phyloP scores from a whole-genome alignment of 2,329 filamentous ascomycete genomes.

The Fusarium hainanense region DNA sequence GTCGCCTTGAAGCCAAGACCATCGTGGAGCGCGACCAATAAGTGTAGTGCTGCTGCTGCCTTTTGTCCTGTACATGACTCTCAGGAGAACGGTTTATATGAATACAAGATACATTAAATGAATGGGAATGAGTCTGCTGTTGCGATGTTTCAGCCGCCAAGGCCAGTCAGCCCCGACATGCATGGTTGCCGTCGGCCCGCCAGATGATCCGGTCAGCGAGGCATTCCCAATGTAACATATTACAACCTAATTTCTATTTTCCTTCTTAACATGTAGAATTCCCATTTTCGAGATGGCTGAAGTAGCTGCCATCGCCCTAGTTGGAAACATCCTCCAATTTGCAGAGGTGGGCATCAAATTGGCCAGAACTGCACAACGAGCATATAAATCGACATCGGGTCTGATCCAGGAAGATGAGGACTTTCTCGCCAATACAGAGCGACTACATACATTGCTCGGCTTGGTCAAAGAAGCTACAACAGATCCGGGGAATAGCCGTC shows the following conservation, averaged over 20 bases:
- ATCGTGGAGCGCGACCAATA: neutral
- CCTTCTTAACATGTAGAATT: too few relatives aligned
- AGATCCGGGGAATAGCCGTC: neutral
- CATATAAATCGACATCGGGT: neutral
- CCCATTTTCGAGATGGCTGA: rapidly evolving
- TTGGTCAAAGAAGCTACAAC: neutral
- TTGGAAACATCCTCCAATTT: neutral
- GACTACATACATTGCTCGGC: neutral
- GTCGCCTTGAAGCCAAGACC: neutral
- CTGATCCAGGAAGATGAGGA: neutral
- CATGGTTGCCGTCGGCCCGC: neutral
- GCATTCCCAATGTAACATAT: neutral
- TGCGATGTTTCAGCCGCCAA: neutral
- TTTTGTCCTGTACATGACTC: neutral
- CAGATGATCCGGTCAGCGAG: neutral
- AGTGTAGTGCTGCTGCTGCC: neutral
- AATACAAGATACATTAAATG: too few relatives aligned
- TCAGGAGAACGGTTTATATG: rapidly evolving
- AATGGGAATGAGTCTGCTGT: too few relatives aligned
- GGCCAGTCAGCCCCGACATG: neutral
- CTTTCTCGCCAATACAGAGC: neutral
- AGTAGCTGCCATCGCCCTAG: neutral
- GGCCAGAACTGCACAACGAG: neutral
- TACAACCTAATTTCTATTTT: neutral
- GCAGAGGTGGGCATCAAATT: neutral